phyloP scores from a whole-genome alignment of 257 asterid genomes.

The Linderniella brevidens region DNA sequence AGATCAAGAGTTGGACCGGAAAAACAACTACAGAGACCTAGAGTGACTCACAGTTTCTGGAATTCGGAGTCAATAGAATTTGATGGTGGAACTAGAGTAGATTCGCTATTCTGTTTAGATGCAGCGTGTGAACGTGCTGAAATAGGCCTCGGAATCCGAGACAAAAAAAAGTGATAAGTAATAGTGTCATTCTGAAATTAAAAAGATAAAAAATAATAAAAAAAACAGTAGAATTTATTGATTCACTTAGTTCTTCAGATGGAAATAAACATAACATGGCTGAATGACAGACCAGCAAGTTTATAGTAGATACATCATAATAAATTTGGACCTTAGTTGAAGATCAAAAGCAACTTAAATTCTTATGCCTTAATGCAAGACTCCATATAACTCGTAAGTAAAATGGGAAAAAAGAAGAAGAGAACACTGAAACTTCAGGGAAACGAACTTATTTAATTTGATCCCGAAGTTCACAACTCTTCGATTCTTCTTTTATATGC shows the following conservation, averaged over 20 bases:
- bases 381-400: neutral
- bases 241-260: too few relatives aligned
- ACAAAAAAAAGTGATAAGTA: slow-evolving; percentile 12
- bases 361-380: too few relatives aligned
- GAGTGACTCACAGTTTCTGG: slow-evolving; percentile 55
- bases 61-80: slow-evolving; percentile 41
- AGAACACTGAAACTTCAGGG: too few relatives aligned
- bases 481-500: too few relatives aligned
- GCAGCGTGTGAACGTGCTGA: slow-evolving; percentile 28
- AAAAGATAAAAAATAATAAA: neutral
- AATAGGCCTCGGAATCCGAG: slow-evolving; percentile 23
- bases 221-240: too few relatives aligned
- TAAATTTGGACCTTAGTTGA: too few relatives aligned
- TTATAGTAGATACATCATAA: too few relatives aligned
- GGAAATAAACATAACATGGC: too few relatives aligned
- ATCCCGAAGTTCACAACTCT: too few relatives aligned
- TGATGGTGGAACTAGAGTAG: slow-evolving; percentile 29
- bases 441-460: too few relatives aligned
- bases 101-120: slow-evolving; percentile 27
- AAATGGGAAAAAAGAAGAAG: neutral
- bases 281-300: too few relatives aligned
- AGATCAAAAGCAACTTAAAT: too few relatives aligned
- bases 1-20: neutral
- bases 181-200: neutral
- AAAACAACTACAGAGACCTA: neutral